Conservation (phyloP, 257 asterid species). For the Solanum pennellii region DNA sequence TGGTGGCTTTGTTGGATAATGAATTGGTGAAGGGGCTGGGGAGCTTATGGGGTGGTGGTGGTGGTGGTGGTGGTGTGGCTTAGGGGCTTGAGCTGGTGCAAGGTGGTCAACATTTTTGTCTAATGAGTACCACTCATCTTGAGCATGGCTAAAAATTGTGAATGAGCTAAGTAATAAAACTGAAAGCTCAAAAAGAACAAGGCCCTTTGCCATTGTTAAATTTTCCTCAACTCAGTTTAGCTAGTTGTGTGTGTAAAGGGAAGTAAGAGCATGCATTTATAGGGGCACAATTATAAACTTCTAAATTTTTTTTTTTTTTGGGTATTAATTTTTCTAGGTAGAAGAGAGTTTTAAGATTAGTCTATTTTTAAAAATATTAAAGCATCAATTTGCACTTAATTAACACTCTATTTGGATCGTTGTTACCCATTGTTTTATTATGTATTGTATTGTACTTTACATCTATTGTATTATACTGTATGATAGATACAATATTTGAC, state of each 20-base stretch:
- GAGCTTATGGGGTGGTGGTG: background rate
- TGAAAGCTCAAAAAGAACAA: background rate
- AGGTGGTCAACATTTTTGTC: background rate
- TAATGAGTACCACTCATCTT: background rate
- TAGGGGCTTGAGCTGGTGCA: background rate
- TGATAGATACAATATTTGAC: too few species aligned
- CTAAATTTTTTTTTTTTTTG: background rate
- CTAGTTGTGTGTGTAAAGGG: background rate
- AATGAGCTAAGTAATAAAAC: background rate
- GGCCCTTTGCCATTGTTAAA: background rate
- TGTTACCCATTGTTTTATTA: too few species aligned
- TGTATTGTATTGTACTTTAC: too few species aligned
- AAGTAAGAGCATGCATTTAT: background rate
- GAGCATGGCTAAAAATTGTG: background rate
- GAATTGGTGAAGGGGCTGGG: background rate
- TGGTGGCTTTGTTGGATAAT: background rate
- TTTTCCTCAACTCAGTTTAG: background rate
- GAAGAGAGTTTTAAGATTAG: background rate
- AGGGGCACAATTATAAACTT: background rate
- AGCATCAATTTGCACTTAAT: background rate
- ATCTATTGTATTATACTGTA: too few species aligned
- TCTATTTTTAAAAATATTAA: background rate
- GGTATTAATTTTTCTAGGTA: background rate
- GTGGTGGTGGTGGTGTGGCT: background rate
- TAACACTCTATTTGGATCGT: background rate